Conservation (phyloP, 768 basidiomycete species). For the Infundibulicybe gibba region DNA sequence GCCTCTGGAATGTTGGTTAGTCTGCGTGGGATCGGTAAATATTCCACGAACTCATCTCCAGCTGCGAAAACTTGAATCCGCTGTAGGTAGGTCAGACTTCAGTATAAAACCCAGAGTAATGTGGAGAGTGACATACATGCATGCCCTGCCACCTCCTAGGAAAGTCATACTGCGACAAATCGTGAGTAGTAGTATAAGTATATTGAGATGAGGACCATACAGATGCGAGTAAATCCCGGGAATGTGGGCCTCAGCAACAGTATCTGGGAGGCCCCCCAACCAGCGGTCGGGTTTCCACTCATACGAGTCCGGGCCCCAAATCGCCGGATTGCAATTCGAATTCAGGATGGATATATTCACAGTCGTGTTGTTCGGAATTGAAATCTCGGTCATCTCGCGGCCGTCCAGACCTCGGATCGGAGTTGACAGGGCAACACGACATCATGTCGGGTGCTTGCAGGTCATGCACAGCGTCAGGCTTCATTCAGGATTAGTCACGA, state of each 20-base stretch:
- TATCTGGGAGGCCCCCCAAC: conserved; percentile 26
- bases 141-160: conserved; percentile 29
- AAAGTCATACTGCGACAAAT: conserved; percentile 27
- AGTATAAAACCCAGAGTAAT: neutral
- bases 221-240: conserved; percentile 34
- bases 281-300: conserved; percentile 42
- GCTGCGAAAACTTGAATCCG: conserved; percentile 36
- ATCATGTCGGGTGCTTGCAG: conserved; percentile 22
- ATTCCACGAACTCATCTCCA: conserved; percentile 31
- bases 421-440: conserved; percentile 27
- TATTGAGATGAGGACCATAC: conserved; percentile 8
- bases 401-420: conserved; percentile 28
- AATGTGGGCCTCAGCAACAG: conserved; percentile 23
- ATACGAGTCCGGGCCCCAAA: conserved; percentile 33
- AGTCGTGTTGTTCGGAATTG: conserved; percentile 25
- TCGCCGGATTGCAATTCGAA: conserved; percentile 23
- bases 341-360: conserved; percentile 24
- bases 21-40: neutral
- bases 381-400: conserved; percentile 19
- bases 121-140: conserved; percentile 22
- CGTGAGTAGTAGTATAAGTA: neutral
- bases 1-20: conserved; percentile 10
- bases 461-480: too few species aligned
- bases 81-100: conserved; percentile 11
- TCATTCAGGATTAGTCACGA: neutral